Evolutionary conservation across 1,284 basidiomycete species (phyloP).

Genomic region (Thecaphora frezii): DNA sequence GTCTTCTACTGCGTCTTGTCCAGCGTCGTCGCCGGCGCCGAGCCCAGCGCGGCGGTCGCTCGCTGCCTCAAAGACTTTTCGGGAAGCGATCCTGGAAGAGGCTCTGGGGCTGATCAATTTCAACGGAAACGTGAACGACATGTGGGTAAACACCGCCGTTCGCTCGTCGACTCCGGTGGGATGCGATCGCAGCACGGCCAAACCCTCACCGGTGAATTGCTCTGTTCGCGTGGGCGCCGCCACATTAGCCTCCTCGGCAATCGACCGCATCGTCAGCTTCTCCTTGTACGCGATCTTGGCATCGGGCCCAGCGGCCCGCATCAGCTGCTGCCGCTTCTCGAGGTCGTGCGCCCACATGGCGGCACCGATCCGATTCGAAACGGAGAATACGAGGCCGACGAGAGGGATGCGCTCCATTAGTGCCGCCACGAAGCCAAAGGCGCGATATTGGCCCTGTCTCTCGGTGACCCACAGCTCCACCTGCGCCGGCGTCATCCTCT

Average conservation of each 20-base stretch:
- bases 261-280: constrained; percentile 27
- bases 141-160: constrained; percentile 66
- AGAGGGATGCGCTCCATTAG: constrained; percentile 53
- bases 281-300: constrained; percentile 10
- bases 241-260: constrained; percentile 17
- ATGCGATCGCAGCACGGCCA: constrained; percentile 19
- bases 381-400: constrained; percentile 47
- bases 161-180: not conserved
- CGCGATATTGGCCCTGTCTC: constrained; percentile 41
- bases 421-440: constrained; percentile 50
- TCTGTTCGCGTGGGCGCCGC: constrained; percentile 3
- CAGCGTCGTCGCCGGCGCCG: too few relatives aligned
- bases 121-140: constrained; percentile 82
- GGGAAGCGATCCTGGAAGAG: constrained; percentile 58
- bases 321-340: constrained; percentile 53
- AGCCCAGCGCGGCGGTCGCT: not conserved
- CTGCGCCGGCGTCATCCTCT: constrained; percentile 52
- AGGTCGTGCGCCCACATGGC: constrained; percentile 58
- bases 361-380: constrained; percentile 57
- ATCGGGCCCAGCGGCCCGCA: constrained; percentile 11
- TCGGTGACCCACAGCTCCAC: constrained; percentile 55
- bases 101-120: constrained; percentile 77
- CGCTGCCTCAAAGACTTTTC: constrained; percentile 37
- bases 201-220: constrained; percentile 31
- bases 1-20: constrained; percentile 4